Evolutionary conservation across 129 eudicot species (phyloP), one percentile per base, ranked within the genome.

Genomic region (Sambucus nigra): DNA sequence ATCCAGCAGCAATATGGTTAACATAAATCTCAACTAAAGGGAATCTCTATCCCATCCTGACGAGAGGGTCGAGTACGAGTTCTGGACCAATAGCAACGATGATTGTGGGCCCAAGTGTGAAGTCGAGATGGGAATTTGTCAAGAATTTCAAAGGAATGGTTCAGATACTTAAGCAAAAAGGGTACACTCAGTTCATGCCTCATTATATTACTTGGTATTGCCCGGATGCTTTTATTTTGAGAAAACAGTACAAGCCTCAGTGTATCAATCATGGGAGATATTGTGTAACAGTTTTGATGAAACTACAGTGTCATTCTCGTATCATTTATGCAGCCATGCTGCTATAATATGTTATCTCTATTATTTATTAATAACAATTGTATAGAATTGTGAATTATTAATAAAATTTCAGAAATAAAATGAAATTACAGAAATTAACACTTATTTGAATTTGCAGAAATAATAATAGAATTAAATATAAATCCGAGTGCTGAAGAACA

Each of bases 141-240:
- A 87, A 67, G 67, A 55, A 32, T 32, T 87, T 87, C 64, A 82
- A 82, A 66, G 82, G 78, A 53, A 78, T 71, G 2, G 94, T 94
- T 32, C 85, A 82, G 63, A 62, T 59, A 24, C 93, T 82, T 51
- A 85, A 87, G 67, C 71, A 53, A 58, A 76, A 79, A 41, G 88
- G 96, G 20, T 69, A 87, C 59, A 87, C 96, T 22, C 87, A 52
- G 39, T 87, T 87, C 32, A 79, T 77, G 12, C 96, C 96, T 7
- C 96, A 70, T 67, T 87, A 87, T 42, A 82, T 87, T 53, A 87
- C 94, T 41, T 87, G 94, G 96, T 87, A 67, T 69, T 87, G 94
- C 70, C 94, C 94, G 0, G 83, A 73, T 58, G 88, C 82, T 13
- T 87, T 76, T 71, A 53, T 46, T 57, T 63, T 72, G 58, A 82